phyloP scores from a whole-genome alignment of 2,329 filamentous ascomycete species.

The Fusarium subglutinans region DNA sequence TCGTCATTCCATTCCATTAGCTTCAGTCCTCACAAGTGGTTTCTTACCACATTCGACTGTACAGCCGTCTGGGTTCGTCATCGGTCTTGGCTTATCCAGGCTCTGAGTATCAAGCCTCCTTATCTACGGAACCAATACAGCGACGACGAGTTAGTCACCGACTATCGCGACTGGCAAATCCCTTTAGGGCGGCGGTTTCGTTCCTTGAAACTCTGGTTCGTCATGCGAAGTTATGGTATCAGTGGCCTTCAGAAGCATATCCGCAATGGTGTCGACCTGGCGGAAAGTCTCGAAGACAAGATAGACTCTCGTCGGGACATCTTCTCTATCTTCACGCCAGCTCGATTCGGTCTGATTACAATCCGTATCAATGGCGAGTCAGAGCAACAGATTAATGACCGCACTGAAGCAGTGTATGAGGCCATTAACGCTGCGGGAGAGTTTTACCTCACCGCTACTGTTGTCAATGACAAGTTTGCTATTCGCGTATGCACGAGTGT shows the following conservation, averaged over 20 bases:
- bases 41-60: slow-evolving; percentile 90
- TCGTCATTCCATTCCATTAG: slow-evolving; percentile 85
- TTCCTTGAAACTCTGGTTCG: slow-evolving; percentile 94
- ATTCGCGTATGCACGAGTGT: slow-evolving; percentile 81
- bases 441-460: slow-evolving; percentile 83
- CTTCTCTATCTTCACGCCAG: slow-evolving; percentile 78
- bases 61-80: slow-evolving; percentile 83
- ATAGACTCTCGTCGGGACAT: slow-evolving; percentile 70
- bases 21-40: slow-evolving; percentile 98
- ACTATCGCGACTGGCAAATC: slow-evolving; percentile 98
- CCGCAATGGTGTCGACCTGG: slow-evolving; percentile 71
- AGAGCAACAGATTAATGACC: slow-evolving; percentile 66
- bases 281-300: slow-evolving; percentile 73
- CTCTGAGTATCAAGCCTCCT: slow-evolving; percentile 79
- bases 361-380: slow-evolving; percentile 65
- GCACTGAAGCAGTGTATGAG: slow-evolving; percentile 81
- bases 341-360: slow-evolving; percentile 82
- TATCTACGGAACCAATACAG: slow-evolving; percentile 86
- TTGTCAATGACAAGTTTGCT: slow-evolving; percentile 76
- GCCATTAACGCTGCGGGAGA: slow-evolving; percentile 76
- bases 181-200: slow-evolving; percentile 90
- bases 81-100: slow-evolving; percentile 79
- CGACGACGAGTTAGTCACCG: slow-evolving; percentile 85
- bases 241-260: slow-evolving; percentile 79
- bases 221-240: slow-evolving; percentile 83